A percentile compares a stretch with the other conserved stretches of the same genome.
These are phyloP conservation scores for Periconia macrospinosa DNA, from an alignment of 2,329 filamentous ascomycete genomes.

Conservation along the genomic window DNA sequence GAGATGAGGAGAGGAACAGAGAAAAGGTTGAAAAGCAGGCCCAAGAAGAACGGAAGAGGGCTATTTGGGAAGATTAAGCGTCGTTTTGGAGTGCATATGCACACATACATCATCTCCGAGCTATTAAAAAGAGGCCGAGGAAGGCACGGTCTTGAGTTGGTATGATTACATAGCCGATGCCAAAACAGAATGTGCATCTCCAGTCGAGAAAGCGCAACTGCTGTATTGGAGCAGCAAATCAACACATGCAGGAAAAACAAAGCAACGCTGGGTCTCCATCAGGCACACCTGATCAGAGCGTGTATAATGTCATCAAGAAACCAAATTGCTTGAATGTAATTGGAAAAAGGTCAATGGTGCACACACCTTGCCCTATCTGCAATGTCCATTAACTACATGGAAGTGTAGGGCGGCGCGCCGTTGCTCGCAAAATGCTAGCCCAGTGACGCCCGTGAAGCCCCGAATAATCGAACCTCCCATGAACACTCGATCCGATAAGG, in stretches of 20 bases:
- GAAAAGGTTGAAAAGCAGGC: constrained; percentile 65
- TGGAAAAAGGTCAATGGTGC: background rate
- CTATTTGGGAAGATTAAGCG: constrained; percentile 75
- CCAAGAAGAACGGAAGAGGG: constrained; percentile 72
- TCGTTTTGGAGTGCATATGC: background rate
- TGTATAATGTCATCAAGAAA: background rate
- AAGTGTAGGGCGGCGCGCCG: constrained; percentile 21
- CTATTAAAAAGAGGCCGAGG: background rate
- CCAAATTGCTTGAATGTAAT: background rate
- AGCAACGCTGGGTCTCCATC: too few species aligned
- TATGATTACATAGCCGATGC: background rate
- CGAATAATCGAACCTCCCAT: constrained; percentile 20
- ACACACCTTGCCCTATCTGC: background rate
- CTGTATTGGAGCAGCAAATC: background rate
- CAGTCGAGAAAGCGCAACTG: background rate
- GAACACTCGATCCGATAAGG: constrained; percentile 2
- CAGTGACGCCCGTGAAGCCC: constrained; percentile 31
- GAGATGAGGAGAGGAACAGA: constrained; percentile 71
- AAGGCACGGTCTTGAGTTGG: background rate
- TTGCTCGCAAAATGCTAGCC: constrained; percentile 19
- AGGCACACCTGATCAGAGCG: too few species aligned
- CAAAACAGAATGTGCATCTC: background rate
- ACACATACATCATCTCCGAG: background rate
- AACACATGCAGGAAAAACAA: too few species aligned
- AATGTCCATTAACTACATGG: constrained; percentile 22